Evolutionary conservation across 1,139 yeast genomes (phyloP).

Genomic region (Suhomyces chickasaworum): DNA sequence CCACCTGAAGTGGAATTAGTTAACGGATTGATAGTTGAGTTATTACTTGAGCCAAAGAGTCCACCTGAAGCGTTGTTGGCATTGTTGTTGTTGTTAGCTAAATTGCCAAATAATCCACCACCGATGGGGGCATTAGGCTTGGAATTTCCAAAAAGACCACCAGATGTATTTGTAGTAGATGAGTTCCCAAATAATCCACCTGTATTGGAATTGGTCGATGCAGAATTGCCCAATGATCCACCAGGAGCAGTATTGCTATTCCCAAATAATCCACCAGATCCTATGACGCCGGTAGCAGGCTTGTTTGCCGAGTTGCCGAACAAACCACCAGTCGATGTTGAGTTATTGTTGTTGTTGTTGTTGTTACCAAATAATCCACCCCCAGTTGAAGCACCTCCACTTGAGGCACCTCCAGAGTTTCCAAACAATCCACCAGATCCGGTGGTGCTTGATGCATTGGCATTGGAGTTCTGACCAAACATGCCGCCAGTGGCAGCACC

Average conservation of each 20-base stretch:
- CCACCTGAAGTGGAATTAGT: conserved; percentile 10
- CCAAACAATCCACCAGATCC: conserved; percentile 16
- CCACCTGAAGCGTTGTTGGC: neutral
- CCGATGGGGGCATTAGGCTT: conserved; percentile 3
- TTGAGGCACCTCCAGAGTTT: conserved; percentile 13
- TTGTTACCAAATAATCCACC: conserved; percentile 23
- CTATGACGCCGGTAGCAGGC: conserved; percentile 7
- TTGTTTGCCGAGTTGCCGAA: conserved; percentile 1
- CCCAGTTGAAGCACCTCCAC: conserved; percentile 12
- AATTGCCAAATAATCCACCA: neutral
- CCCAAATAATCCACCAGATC: conserved; percentile 21
- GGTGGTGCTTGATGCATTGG: conserved; percentile 1
- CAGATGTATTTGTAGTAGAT: neutral
- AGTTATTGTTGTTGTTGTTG: conserved; percentile 7
- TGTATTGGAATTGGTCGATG: conserved; percentile 5
- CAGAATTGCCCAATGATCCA: conserved; percentile 1
- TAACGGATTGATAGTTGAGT: neutral
- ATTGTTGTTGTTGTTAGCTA: neutral
- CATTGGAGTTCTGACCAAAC: conserved; percentile 1
- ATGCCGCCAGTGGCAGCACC: conserved; percentile 5
- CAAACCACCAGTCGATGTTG: conserved; percentile 8
- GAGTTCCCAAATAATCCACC: conserved; percentile 22
- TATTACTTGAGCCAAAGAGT: neutral
- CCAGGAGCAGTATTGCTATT: conserved; percentile 18
- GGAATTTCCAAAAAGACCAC: conserved; percentile 1